Percentiles rank a stretch among this genome's conserved stretches.
These are phyloP conservation scores for Copromyces sp. DNA, from an alignment of 495 filamentous ascomycete species.

Conservation along the genomic window DNA sequence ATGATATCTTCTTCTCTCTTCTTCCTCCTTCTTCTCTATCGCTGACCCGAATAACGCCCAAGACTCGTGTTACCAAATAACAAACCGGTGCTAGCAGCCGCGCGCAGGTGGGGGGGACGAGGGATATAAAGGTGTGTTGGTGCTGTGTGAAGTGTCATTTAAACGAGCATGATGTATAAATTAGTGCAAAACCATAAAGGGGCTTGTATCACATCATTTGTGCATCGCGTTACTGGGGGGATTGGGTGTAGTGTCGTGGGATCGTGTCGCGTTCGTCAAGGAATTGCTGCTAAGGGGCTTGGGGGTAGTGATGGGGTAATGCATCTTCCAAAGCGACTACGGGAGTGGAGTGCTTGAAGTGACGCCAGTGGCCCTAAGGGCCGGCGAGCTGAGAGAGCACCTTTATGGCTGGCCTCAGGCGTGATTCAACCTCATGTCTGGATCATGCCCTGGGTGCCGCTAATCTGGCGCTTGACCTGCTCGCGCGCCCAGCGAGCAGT, in stretches of 20 bases:
- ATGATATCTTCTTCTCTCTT: conserved; percentile 22
- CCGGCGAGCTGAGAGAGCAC: conserved; percentile 3
- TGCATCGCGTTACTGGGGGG: conserved; percentile 18
- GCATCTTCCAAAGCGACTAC: conserved; percentile 9
- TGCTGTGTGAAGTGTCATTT: conserved; percentile 16
- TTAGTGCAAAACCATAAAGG: conserved; percentile 12
- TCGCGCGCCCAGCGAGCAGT: conserved; percentile 96
- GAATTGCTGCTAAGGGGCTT: conserved; percentile 12
- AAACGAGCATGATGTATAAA: conserved; percentile 19
- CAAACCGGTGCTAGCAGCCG: conserved; percentile 16
- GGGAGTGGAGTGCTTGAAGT: conserved; percentile 1
- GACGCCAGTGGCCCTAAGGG: conserved; percentile 6
- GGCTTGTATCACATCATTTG: conserved; percentile 26
- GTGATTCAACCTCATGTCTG: conserved; percentile 28
- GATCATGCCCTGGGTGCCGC: conserved; percentile 37
- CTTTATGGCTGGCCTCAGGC: conserved; percentile 3
- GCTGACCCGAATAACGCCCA: not conserved
- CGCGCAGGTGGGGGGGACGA: conserved; percentile 1
- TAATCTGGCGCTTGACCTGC: conserved; percentile 87
- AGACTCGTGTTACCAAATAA: conserved; percentile 5
- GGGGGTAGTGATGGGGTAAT: conserved; percentile 5
- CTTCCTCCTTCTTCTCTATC: conserved; percentile 11
- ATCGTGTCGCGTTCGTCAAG: conserved; percentile 15
- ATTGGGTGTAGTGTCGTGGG: conserved; percentile 15
- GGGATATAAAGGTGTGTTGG: conserved; percentile 4